Conservation (phyloP, 2,329 filamentous ascomycete species). For the Phialophora verrucosa region DNA sequence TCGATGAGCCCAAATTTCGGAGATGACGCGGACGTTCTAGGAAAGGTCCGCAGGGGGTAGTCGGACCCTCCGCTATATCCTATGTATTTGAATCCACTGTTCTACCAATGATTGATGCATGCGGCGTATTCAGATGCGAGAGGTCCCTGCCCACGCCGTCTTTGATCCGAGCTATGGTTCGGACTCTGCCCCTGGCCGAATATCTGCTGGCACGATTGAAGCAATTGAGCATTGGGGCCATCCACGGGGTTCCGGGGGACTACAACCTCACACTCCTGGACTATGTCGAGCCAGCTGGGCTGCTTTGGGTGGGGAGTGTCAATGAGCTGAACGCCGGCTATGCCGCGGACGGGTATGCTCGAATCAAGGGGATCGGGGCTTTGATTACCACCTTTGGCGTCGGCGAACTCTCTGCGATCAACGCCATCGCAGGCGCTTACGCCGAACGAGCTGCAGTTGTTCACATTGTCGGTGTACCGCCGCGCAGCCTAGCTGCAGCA, state of each 20-base stretch:
- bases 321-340: slow-evolving; percentile 71
- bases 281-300: slow-evolving; percentile 60
- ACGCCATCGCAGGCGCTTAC: slow-evolving; percentile 54
- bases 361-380: slow-evolving; percentile 53
- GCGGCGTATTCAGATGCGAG: too few species aligned
- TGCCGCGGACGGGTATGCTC: slow-evolving; percentile 78
- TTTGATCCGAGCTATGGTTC: too few species aligned
- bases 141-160: too few species aligned
- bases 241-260: slow-evolving; percentile 60
- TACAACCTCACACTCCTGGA: slow-evolving; percentile 56
- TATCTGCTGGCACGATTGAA: slow-evolving; percentile 58
- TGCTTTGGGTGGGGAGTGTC: slow-evolving; percentile 65
- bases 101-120: too few species aligned
- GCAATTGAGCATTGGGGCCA: slow-evolving; percentile 54
- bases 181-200: slow-evolving; percentile 44
- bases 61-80: too few species aligned
- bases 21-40: too few species aligned
- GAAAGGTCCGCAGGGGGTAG: too few species aligned
- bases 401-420: slow-evolving; percentile 53
- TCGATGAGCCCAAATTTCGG: too few species aligned
- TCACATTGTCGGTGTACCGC: slow-evolving; percentile 60
- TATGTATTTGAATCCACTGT: too few species aligned
- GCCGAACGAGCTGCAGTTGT: slow-evolving; percentile 65
- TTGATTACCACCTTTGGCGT: slow-evolving; percentile 66
- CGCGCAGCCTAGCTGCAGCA: slow-evolving; percentile 17